Conservation (phyloP, 2,329 filamentous ascomycete genomes). For the Aspergillus thermomutatus region DNA sequence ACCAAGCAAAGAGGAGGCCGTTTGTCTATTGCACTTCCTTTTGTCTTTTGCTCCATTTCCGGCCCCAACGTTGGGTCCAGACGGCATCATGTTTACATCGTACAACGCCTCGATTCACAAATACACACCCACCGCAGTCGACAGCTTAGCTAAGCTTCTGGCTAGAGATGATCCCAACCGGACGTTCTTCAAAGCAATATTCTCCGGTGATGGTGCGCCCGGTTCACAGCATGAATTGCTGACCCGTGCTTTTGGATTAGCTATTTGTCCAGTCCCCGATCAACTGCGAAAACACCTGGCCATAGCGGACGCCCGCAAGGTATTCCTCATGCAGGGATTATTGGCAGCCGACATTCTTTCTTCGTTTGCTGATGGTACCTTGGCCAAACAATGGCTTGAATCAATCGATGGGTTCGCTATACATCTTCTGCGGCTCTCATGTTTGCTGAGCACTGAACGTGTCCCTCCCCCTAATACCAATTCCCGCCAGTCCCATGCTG, state of each 20-base stretch:
- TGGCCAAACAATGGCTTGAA: constrained; percentile 77
- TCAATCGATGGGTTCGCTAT: constrained; percentile 80
- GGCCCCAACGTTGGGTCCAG: constrained; percentile 56
- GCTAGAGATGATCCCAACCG: constrained; percentile 92
- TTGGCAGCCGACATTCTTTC: constrained; percentile 86
- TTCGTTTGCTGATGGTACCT: constrained; percentile 67
- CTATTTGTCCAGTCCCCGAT: constrained; percentile 81
- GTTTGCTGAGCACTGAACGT: constrained; percentile 65
- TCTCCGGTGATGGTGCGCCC: constrained; percentile 66
- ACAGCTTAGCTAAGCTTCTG: constrained; percentile 85
- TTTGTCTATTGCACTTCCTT: constrained; percentile 82
- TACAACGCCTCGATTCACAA: constrained; percentile 80
- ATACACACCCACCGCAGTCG: constrained; percentile 85
- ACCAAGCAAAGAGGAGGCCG: constrained; percentile 79
- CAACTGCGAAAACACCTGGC: constrained; percentile 59
- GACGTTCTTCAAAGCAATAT: constrained; percentile 76
- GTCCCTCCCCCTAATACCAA: constrained; percentile 39
- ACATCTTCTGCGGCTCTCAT: constrained; percentile 72
- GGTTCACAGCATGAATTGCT: constrained; percentile 72
- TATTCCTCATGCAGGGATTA: constrained; percentile 87
- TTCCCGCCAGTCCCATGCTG: constrained; percentile 32
- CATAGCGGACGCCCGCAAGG: constrained; percentile 77
- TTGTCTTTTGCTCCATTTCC: constrained; percentile 84
- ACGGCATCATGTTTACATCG: constrained; percentile 68
- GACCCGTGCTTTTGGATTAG: constrained; percentile 80